phyloP scores from a whole-genome alignment of 2,329 filamentous ascomycete genomes.

The Fusarium graminum region DNA sequence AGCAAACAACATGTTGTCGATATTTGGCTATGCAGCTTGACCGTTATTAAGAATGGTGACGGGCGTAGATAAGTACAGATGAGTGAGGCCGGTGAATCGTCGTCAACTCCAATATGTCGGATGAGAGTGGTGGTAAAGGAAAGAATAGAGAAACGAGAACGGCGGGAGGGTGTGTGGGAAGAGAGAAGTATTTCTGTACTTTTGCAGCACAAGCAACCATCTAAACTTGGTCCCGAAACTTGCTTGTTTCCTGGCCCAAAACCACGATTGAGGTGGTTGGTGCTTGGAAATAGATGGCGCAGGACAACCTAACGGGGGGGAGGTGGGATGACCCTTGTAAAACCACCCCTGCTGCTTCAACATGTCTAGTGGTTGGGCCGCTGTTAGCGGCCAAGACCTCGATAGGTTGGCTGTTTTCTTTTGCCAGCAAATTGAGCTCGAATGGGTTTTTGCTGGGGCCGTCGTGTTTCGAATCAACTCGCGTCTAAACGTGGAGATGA shows the following conservation, averaged over 20 bases:
- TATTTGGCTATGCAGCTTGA: slow-evolving; percentile 15
- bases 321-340: slow-evolving; percentile 34
- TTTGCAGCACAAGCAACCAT: slow-evolving; percentile 30
- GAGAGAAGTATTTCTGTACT: slow-evolving; percentile 11
- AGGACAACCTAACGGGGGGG: slow-evolving; percentile 26
- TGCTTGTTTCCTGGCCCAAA: slow-evolving; percentile 16
- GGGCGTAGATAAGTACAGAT: slow-evolving; percentile 22
- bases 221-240: slow-evolving; percentile 21
- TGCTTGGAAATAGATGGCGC: slow-evolving; percentile 41
- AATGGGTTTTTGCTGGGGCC: neutral
- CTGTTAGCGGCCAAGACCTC: slow-evolving; percentile 3
- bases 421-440: neutral
- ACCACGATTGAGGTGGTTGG: slow-evolving; percentile 35
- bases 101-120: slow-evolving; percentile 2
- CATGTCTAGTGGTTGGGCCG: slow-evolving; percentile 36
- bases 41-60: slow-evolving; percentile 7
- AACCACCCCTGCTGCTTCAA: slow-evolving; percentile 25
- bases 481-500: slow-evolving; percentile 21
- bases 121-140: slow-evolving; percentile 10
- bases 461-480: slow-evolving; percentile 10
- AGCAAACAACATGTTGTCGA: slow-evolving; percentile 70
- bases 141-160: neutral
- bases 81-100: slow-evolving; percentile 3
- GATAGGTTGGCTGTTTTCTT: neutral
- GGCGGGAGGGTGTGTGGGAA: slow-evolving; percentile 33